These are phyloP conservation scores for Carex scoparia DNA, from an alignment of 176 grass and related monocot species.

Conservation along the genomic window DNA sequence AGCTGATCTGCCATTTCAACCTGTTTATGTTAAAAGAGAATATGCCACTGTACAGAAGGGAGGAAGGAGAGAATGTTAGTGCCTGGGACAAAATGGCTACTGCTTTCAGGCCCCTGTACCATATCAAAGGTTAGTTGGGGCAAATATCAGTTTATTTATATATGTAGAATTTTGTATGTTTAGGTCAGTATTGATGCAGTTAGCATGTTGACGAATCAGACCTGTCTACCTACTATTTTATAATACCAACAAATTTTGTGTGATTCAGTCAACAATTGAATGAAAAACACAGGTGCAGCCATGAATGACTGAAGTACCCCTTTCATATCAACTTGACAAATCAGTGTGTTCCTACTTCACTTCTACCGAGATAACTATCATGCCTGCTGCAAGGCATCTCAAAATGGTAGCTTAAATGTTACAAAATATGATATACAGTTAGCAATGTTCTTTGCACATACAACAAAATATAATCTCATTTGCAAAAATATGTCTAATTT, in stretches of 20 bases:
- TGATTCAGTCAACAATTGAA: no score
- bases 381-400: no score
- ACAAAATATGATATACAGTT: not conserved
- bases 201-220: no score
- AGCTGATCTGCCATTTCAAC: slow-evolving; percentile 49
- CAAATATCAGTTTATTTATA: no score
- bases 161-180: no score
- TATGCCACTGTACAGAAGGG: slow-evolving; percentile 26
- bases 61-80: slow-evolving; percentile 28
- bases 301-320: not conserved
- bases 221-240: no score
- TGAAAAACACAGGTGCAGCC: no score
- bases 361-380: not conserved
- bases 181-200: no score
- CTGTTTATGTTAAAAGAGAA: slow-evolving; percentile 42
- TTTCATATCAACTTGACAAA: not conserved
- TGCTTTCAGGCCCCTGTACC: no score
- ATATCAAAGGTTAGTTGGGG: no score
- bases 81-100: slow-evolving; percentile 56
- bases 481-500: no score
- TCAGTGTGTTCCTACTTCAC: not conserved
- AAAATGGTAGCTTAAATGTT: not conserved
- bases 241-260: no score
- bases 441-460: not conserved
- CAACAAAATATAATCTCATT: not conserved